Percentiles rank a stretch among this genome's conserved stretches.
These are phyloP conservation scores for Nannochloropsis gaditana DNA, from an alignment of 108 stramenopile genomes.

Conservation along the genomic window DNA sequence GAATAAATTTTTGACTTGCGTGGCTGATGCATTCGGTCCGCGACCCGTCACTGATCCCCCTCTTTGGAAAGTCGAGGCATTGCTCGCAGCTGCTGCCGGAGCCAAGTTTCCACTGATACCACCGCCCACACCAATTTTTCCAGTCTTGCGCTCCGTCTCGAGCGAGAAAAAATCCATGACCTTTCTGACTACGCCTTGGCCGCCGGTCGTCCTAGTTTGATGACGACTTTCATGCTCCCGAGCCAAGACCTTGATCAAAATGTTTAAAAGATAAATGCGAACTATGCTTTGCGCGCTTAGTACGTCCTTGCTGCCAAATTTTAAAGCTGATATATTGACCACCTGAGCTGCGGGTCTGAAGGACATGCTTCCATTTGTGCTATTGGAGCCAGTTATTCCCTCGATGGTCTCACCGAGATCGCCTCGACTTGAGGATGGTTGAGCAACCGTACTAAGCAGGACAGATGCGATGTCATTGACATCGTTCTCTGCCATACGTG, in stretches of 20 bases:
- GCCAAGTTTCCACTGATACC: background rate
- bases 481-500: background rate
- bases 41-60: background rate
- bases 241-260: constrained; percentile 34
- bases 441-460: background rate
- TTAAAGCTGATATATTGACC: background rate
- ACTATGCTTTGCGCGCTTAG: constrained; percentile 45
- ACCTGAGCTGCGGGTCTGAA: background rate
- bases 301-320: constrained; percentile 18
- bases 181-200: background rate
- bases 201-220: background rate
- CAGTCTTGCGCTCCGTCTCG: background rate
- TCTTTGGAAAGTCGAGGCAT: background rate
- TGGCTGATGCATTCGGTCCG: background rate
- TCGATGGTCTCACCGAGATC: background rate
- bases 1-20: background rate
- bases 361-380: background rate
- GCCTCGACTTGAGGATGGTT: background rate
- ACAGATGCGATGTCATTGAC: constrained; percentile 3
- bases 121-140: background rate
- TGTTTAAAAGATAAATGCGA: constrained; percentile 44
- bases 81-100: background rate
- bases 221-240: background rate
- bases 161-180: constrained; percentile 1
- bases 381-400: background rate